phyloP scores from a whole-genome alignment of 176 grass and related monocot genomes.

The Aegilops sharonensis region DNA sequence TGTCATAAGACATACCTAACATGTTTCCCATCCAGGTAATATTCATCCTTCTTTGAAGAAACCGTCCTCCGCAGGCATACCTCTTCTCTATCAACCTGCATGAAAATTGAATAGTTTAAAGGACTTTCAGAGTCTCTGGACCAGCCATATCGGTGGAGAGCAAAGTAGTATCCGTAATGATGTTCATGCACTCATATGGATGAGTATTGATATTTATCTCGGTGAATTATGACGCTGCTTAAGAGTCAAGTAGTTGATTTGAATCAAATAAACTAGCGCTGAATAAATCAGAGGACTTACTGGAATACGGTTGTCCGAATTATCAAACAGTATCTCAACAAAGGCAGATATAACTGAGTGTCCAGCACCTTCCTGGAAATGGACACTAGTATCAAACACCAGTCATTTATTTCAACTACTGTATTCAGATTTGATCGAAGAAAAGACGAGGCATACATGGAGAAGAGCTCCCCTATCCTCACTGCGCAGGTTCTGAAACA shows the following conservation, averaged over 20 bases:
- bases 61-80: constrained; percentile 79
- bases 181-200: too few species aligned
- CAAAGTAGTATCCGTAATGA: too few species aligned
- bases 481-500: constrained; percentile 82
- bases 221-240: not conserved
- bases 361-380: constrained; percentile 86
- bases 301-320: constrained; percentile 91
- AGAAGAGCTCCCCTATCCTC: constrained; percentile 91
- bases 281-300: constrained; percentile 48
- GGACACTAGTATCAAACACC: constrained; percentile 22
- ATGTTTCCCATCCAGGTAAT: constrained; percentile 85
- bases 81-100: constrained; percentile 90
- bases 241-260: not conserved
- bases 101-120: not conserved
- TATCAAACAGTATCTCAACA: constrained; percentile 97
- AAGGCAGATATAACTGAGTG: constrained; percentile 94
- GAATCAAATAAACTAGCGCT: not conserved
- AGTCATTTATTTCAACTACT: constrained; percentile 18
- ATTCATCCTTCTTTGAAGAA: constrained; percentile 93
- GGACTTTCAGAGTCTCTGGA: too few species aligned
- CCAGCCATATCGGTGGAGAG: too few species aligned
- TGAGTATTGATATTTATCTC: not conserved
- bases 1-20: constrained; percentile 56
- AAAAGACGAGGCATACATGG: constrained; percentile 60
- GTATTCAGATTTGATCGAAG: constrained; percentile 10